Percentiles rank a stretch among this genome's conserved stretches.
Conservation (phyloP, 352 stramenopile species). For the Phytophthora citricola region DNA sequence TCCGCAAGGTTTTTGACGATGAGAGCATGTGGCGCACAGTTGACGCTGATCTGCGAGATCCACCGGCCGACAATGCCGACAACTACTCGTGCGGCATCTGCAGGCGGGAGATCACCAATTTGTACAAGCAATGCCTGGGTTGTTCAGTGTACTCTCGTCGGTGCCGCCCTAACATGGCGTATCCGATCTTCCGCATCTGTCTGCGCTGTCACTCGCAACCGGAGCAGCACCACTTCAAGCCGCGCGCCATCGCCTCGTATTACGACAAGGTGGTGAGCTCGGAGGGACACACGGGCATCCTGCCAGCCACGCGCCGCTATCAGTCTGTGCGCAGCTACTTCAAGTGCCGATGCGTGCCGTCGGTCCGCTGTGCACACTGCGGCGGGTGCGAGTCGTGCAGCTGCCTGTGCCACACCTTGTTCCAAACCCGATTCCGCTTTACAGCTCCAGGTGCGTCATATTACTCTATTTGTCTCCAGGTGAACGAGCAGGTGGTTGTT, state of each 20-base stretch:
- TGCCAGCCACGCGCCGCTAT: constrained; percentile 69
- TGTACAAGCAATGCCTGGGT: constrained; percentile 87
- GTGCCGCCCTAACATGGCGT: constrained; percentile 69
- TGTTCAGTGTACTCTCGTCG: constrained; percentile 72
- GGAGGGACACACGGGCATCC: constrained; percentile 74
- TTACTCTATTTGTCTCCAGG: neutral
- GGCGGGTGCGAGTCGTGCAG: constrained; percentile 83
- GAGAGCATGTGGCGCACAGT: constrained; percentile 78
- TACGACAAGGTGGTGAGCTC: constrained; percentile 77
- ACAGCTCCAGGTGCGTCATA: constrained; percentile 64
- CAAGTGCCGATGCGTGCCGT: constrained; percentile 71
- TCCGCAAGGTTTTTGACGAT: constrained; percentile 78
- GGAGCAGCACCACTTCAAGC: constrained; percentile 80
- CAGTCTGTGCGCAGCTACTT: constrained; percentile 75
- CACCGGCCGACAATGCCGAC: constrained; percentile 38
- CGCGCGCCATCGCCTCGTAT: constrained; percentile 58
- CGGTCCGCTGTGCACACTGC: constrained; percentile 70
- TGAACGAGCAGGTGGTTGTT: neutral
- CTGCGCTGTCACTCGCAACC: constrained; percentile 75
- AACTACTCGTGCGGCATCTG: constrained; percentile 76
- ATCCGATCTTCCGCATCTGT: constrained; percentile 72
- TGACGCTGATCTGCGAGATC: constrained; percentile 57
- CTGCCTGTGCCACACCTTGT: constrained; percentile 87
- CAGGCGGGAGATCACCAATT: constrained; percentile 79
- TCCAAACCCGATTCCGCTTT: constrained; percentile 86